These are phyloP conservation scores for Paracamarosporium sp. DNA, from an alignment of 2,329 filamentous ascomycete genomes.

Conservation along the genomic window DNA sequence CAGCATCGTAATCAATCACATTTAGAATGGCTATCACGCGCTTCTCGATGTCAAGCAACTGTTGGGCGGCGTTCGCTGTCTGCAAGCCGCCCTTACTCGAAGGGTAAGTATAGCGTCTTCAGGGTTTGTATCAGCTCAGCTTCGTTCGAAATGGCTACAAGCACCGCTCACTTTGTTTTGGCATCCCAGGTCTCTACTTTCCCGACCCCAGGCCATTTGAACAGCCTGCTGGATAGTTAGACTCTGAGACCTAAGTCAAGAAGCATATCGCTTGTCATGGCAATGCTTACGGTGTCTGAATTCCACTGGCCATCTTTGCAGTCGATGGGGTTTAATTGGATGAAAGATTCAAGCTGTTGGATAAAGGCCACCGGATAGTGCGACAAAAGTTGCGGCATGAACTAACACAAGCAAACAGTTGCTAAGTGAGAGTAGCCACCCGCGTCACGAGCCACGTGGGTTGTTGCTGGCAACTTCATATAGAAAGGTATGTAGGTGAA, in stretches of 20 bases:
- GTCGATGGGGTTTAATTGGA: not conserved
- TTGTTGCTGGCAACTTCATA: not conserved
- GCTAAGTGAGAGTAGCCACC: not conserved
- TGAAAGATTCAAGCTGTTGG: too few relatives aligned
- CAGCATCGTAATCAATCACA: slow-evolving; percentile 7
- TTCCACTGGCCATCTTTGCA: not conserved
- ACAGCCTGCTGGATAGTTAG: not conserved
- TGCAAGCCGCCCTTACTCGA: not conserved
- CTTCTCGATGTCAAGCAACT: not conserved
- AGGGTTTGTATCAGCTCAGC: not conserved
- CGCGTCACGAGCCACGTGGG: not conserved
- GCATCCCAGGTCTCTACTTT: not conserved
- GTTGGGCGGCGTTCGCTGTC: not conserved
- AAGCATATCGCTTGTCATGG: not conserved
- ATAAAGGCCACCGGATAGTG: too few relatives aligned
- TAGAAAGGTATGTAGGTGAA: too few relatives aligned
- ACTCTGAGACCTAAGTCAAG: not conserved
- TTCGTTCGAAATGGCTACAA: too few relatives aligned
- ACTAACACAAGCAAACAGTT: not conserved
- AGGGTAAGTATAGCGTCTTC: slow-evolving; percentile 8
- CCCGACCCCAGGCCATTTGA: not conserved
- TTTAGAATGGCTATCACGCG: slow-evolving; percentile 6
- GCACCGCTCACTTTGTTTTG: not conserved
- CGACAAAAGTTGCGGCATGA: not conserved
- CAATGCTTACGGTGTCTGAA: not conserved